Evolutionary conservation across 208 protist species (phyloP).

Genomic region (Histomonas meleagridis): DNA sequence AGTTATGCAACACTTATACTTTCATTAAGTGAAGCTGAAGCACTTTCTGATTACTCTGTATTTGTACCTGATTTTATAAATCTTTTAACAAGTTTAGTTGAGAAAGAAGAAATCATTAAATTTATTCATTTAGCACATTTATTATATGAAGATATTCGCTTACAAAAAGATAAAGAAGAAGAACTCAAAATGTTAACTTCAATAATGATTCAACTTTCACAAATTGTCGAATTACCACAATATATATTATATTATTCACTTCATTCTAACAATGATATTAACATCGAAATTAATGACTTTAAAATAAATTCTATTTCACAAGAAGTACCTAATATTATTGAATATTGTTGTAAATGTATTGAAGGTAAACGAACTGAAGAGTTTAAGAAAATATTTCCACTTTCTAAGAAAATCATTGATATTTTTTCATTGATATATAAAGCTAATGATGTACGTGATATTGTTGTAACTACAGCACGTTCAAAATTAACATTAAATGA

Average conservation of each 20-base stretch:
- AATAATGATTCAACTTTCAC: background rate
- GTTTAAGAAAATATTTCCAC: background rate
- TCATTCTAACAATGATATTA: background rate
- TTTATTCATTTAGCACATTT: background rate
- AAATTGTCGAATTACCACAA: background rate
- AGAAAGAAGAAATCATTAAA: background rate
- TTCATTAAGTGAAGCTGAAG: background rate
- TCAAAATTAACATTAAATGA: background rate
- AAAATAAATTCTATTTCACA: background rate
- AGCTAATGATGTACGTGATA: background rate
- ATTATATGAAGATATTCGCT: background rate
- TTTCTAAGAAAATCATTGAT: background rate
- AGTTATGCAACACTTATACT: background rate
- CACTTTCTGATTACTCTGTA: background rate
- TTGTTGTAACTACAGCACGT: background rate
- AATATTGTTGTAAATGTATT: background rate
- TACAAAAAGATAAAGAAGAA: background rate
- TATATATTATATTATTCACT: conserved; percentile 7
- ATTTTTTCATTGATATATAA: background rate
- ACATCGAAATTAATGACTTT: background rate
- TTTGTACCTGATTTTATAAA: background rate
- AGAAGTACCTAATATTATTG: background rate
- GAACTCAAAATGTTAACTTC: background rate
- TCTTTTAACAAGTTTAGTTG: background rate
- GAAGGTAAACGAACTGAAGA: background rate